phyloP scores from a whole-genome alignment of 2,329 filamentous ascomycete species.

The Cercospora berteroae region DNA sequence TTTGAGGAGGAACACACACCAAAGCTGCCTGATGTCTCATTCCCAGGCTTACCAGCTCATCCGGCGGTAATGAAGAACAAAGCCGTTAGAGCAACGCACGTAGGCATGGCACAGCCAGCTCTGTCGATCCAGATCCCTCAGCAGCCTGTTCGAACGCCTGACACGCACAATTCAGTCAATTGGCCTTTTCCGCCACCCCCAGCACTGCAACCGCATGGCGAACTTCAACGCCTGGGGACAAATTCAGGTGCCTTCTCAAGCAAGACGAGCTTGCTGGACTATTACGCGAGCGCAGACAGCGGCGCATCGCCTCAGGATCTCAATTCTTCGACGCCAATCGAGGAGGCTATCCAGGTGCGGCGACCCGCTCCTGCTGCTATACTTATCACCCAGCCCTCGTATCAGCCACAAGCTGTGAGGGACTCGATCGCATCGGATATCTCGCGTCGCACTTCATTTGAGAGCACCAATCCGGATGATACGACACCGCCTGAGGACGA shows the following conservation, averaged over 20 bases:
- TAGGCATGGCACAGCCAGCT: background rate
- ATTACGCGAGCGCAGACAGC: slow-evolving; percentile 35
- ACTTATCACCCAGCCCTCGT: slow-evolving; percentile 27
- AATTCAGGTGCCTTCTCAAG: slow-evolving; percentile 16
- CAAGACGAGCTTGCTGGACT: slow-evolving; percentile 30
- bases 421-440: slow-evolving; percentile 27
- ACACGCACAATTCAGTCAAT: slow-evolving; percentile 4
- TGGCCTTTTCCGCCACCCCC: slow-evolving; percentile 14
- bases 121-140: slow-evolving; percentile 19
- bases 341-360: slow-evolving; percentile 27
- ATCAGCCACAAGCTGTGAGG: slow-evolving; percentile 28
- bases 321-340: slow-evolving; percentile 26
- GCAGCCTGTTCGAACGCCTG: background rate
- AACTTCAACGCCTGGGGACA: background rate
- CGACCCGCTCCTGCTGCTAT: slow-evolving; percentile 26
- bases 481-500: slow-evolving; percentile 48
- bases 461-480: slow-evolving; percentile 47
- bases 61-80: slow-evolving; percentile 14
- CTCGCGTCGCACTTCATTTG: slow-evolving; percentile 46
- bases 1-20: slow-evolving; percentile 36
- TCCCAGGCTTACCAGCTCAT: slow-evolving; percentile 22
- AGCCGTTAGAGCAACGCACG: background rate
- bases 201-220: slow-evolving; percentile 5
- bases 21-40: slow-evolving; percentile 15
- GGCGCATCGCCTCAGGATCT: slow-evolving; percentile 27